Conservation (phyloP, 257 asterid species). For the Ballota nigra region DNA sequence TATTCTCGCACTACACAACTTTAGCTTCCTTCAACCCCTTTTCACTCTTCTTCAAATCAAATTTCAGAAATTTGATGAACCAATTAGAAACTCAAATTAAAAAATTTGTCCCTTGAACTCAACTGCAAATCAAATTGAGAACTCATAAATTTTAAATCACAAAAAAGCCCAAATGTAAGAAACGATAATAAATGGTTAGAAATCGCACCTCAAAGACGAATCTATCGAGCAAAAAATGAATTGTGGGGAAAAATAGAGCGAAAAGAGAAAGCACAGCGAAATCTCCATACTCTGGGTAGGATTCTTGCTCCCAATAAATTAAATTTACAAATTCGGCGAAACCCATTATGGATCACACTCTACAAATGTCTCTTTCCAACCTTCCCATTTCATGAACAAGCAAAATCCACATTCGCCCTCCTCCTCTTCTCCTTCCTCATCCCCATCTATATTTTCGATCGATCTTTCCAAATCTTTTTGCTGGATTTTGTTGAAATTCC, state of each 20-base stretch:
- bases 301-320: conserved; percentile 79
- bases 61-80: no score
- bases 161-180: not conserved
- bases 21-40: no score
- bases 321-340: conserved; percentile 38
- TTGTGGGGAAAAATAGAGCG: conserved; percentile 67
- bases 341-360: conserved; percentile 70
- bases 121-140: no score
- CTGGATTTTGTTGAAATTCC: conserved; percentile 13
- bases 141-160: no score
- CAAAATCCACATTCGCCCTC: conserved; percentile 83
- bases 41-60: no score
- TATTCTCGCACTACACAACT: no score
- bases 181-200: not conserved
- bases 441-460: conserved; percentile 11
- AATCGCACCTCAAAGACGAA: conserved; percentile 72
- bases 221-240: conserved; percentile 87
- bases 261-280: conserved; percentile 67
- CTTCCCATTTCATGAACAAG: conserved; percentile 83
- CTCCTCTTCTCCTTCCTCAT: conserved; percentile 51
- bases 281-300: conserved; percentile 69
- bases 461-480: not conserved
- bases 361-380: conserved; percentile 56
- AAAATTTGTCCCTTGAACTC: no score
- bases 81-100: no score